Conservation (phyloP, 768 basidiomycete genomes). For the Cyclocybe aegerita region DNA sequence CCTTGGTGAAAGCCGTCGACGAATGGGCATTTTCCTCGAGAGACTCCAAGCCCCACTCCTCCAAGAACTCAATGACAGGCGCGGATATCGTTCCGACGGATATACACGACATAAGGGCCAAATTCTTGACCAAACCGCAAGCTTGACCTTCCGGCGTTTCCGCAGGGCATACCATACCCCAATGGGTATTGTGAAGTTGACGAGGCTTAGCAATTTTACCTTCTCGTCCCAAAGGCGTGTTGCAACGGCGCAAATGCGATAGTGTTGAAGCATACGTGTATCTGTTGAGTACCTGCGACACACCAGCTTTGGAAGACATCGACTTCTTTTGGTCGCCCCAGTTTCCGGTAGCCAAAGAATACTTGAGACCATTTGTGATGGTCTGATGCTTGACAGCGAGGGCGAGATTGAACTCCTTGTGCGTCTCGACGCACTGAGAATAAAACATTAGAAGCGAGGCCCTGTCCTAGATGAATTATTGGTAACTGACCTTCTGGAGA, state of each 20-base stretch:
- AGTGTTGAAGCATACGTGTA: slow-evolving; percentile 99
- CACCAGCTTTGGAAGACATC: slow-evolving; percentile 97
- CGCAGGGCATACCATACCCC: slow-evolving; percentile 99
- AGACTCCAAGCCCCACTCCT: slow-evolving; percentile 97
- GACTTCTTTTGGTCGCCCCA: slow-evolving; percentile 99
- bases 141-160: slow-evolving; percentile 99
- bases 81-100: slow-evolving; percentile 96
- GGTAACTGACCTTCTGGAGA: slow-evolving; percentile 79
- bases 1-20: slow-evolving; percentile 84
- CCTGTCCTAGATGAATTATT: slow-evolving; percentile 5
- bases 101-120: slow-evolving; percentile 96
- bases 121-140: slow-evolving; percentile 97
- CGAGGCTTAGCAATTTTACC: slow-evolving; percentile 99
- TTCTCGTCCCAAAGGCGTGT: slow-evolving; percentile 96
- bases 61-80: slow-evolving; percentile 96
- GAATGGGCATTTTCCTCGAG: slow-evolving; percentile 92
- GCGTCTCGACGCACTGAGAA: slow-evolving; percentile 88
- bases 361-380: slow-evolving; percentile 97
- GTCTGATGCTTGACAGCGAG: slow-evolving; percentile 95
- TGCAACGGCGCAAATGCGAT: slow-evolving; percentile 96
- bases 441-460: background rate
- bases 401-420: slow-evolving; percentile 91
- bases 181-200: slow-evolving; percentile 98
- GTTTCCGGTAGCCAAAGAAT: slow-evolving; percentile 97
- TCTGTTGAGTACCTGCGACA: slow-evolving; percentile 97